phyloP scores from a whole-genome alignment of 768 basidiomycete species.

The Albatrellus ellisii region DNA sequence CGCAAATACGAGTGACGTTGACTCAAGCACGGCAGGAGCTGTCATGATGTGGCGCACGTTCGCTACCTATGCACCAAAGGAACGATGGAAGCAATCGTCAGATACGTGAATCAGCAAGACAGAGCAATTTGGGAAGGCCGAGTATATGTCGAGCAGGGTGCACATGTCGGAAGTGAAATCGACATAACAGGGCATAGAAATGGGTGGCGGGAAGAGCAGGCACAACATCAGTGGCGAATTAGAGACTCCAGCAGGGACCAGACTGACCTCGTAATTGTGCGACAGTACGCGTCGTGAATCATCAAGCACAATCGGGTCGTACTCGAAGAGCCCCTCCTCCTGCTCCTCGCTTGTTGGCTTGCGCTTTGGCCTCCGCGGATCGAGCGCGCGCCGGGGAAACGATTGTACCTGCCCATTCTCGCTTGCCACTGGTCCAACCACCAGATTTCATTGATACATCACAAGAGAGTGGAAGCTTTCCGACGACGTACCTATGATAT shows the following conservation, averaged over 20 bases:
- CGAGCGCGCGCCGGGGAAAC: constrained; percentile 57
- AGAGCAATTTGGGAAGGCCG: no score
- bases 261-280: constrained; percentile 38
- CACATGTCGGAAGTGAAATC: no score
- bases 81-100: no score
- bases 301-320: constrained; percentile 66
- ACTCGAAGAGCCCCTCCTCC: constrained; percentile 79
- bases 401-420: constrained; percentile 60
- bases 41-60: constrained; percentile 59
- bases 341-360: constrained; percentile 67
- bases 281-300: constrained; percentile 49
- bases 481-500: constrained; percentile 64
- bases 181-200: no score
- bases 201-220: no score
- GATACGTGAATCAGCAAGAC: no score
- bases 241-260: neutral
- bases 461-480: neutral
- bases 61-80: no score
- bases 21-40: constrained; percentile 79
- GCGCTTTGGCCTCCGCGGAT: constrained; percentile 72
- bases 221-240: neutral
- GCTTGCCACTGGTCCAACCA: constrained; percentile 49
- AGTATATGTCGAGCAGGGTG: no score
- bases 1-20: constrained; percentile 79
- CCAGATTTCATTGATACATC: neutral